phyloP scores from a whole-genome alignment of 768 basidiomycete species.

The Arthromyces matolae region DNA sequence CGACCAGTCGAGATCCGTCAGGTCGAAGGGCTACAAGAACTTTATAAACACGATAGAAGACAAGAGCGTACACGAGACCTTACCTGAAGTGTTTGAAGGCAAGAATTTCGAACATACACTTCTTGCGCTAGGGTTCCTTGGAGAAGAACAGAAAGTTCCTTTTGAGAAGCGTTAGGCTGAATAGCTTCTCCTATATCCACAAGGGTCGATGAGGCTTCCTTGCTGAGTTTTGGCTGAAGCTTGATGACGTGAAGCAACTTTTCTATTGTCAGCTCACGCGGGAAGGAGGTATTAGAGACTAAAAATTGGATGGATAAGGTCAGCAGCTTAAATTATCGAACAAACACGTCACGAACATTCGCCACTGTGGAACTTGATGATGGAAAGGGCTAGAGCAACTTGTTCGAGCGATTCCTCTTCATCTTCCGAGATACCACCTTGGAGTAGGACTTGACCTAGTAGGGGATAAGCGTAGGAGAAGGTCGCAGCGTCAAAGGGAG shows the following conservation, averaged over 20 bases:
- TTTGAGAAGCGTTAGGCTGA: constrained; percentile 52
- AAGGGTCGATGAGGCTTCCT: constrained; percentile 79
- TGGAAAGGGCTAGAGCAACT: constrained; percentile 66
- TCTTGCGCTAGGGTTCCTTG: constrained; percentile 80
- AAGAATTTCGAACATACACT: constrained; percentile 81
- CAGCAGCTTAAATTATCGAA: not conserved
- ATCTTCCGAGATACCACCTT: constrained; percentile 66
- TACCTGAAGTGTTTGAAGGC: constrained; percentile 89
- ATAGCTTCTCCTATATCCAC: constrained; percentile 81
- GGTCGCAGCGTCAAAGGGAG: constrained; percentile 80
- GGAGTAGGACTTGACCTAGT: constrained; percentile 59
- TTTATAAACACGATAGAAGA: constrained; percentile 1
- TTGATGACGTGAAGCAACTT: constrained; percentile 70
- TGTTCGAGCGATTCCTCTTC: constrained; percentile 79
- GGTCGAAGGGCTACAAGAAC: constrained; percentile 72
- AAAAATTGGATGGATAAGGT: not conserved
- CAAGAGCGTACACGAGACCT: not conserved
- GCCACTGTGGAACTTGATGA: constrained; percentile 66
- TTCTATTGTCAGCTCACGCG: constrained; percentile 65
- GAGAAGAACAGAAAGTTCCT: constrained; percentile 66
- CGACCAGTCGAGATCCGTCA: constrained; percentile 93
- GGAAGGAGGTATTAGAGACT: constrained; percentile 75
- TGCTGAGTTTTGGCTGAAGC: constrained; percentile 75
- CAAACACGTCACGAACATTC: constrained; percentile 56
- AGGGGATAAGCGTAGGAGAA: constrained; percentile 81